Conservation (phyloP, 306 rosid species). For the Acacia melanoxylon region DNA sequence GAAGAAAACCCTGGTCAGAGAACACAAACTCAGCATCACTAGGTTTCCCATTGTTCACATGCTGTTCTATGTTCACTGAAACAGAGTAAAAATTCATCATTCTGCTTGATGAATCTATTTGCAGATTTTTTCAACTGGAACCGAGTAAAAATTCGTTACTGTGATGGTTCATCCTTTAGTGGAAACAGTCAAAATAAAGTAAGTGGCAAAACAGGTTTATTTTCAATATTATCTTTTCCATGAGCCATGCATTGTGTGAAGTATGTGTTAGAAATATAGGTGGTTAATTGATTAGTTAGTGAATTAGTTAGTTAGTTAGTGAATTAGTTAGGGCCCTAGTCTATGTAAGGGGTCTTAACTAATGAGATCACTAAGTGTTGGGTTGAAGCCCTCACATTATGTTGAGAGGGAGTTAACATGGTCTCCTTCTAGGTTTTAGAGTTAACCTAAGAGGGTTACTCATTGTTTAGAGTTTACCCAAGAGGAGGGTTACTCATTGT, state of each 20-base stretch:
- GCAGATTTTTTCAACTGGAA: constrained; percentile 90
- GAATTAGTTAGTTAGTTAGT: no score
- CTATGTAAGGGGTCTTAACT: no score
- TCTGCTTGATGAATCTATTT: constrained; percentile 25
- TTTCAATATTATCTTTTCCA: constrained; percentile 9
- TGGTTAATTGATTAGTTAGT: no score
- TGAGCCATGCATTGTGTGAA: not conserved
- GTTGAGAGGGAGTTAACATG: no score
- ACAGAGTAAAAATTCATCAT: not conserved
- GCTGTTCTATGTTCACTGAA: constrained; percentile 10
- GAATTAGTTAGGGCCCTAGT: no score
- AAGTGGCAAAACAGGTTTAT: constrained; percentile 18
- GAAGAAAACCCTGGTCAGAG: constrained; percentile 70
- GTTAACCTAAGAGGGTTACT: no score
- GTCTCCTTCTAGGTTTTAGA: no score
- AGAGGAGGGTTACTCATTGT: no score
- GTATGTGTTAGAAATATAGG: no score
- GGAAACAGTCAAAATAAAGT: constrained; percentile 74
- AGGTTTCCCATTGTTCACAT: not conserved
- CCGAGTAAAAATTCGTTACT: constrained; percentile 81
- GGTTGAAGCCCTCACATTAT: no score
- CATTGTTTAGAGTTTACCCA: no score
- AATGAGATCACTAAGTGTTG: no score
- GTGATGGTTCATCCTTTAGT: constrained; percentile 90
- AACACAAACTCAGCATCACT: constrained; percentile 20